Percentiles rank a stretch among this genome's conserved stretches.
Evolutionary conservation across 208 protist species (phyloP).

Genomic region (Trichomonas tenax): DNA sequence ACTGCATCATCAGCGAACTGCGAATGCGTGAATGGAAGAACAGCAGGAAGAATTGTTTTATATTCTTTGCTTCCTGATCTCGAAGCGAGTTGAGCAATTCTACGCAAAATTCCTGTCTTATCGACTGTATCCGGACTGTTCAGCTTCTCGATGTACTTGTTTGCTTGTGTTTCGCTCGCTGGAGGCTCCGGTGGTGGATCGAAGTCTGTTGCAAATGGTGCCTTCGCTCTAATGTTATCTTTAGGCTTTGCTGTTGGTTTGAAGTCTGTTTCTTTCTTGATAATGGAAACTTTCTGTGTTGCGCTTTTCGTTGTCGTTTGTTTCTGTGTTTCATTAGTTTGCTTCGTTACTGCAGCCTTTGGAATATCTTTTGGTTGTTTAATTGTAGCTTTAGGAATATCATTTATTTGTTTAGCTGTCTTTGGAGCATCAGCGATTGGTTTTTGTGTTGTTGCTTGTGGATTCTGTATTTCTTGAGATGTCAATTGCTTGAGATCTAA

Average conservation of each 20-base stretch:
- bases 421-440: too few species aligned
- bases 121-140: not conserved
- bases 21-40: not conserved
- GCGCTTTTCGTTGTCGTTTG: not conserved
- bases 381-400: too few species aligned
- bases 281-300: not conserved
- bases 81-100: not conserved
- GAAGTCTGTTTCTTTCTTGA: not conserved
- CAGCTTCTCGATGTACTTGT: not conserved
- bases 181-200: not conserved
- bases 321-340: not conserved
- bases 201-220: not conserved
- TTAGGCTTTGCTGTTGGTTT: not conserved
- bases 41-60: not conserved
- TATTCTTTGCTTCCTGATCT: not conserved
- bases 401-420: too few species aligned
- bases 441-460: not conserved
- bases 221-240: not conserved
- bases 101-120: not conserved
- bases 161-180: not conserved
- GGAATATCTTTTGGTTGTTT: too few species aligned
- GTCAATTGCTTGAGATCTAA: not conserved
- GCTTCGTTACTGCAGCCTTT: too few species aligned
- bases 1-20: not conserved
- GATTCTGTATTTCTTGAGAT: not conserved